Evolutionary conservation across 495 filamentous ascomycete species (phyloP), one percentile per base, ranked within the genome.

Genomic region (Xylaria acuta): DNA sequence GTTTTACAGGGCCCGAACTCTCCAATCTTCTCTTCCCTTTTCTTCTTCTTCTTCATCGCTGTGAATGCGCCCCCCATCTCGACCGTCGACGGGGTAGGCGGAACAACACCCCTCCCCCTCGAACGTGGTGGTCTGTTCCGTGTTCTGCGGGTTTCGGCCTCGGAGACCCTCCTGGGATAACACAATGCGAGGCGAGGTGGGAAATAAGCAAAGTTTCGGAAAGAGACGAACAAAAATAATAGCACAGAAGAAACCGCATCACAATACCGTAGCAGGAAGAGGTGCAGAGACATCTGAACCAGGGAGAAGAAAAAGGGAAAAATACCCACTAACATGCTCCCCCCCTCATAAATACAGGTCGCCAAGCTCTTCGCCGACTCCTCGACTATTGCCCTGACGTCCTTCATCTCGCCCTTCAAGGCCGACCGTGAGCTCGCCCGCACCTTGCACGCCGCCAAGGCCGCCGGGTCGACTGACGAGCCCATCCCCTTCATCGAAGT

Each of bases 281-380:
- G 16, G 18, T 32, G 6, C 32, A 11, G 41, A 41, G 36, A 62
- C 20, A 62, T 11, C 30, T 12, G 20, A 62, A 14, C 1, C 22
- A 7, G 2, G 25, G 36, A 38, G 7, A 36, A 49, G 16, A 38
- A 62, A 34, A 62, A 53, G 30, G 11, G 9, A 14, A 49, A 9
- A 41, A 20, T 8, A 51, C 18, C 11, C 22, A 22, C 69, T 65
- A 56, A 64, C 30, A n/a, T 20, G 30, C 34, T 22, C 20, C 58
- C 38, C 30, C 20, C 11, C 20, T n/a, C 18, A 30, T 60, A 47
- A 38, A 16, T 59, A 64, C 72, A 92, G 91, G 95, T 99, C 14
- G 94, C 96, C 20, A 97, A 97, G 81, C 90, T 99, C 59, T 98
- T 99, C 81, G 94, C 96, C 67, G 96, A 99, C 82, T 90, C 89